phyloP scores from a whole-genome alignment of 352 stramenopile species.

The Globisporangium camurandrum region DNA sequence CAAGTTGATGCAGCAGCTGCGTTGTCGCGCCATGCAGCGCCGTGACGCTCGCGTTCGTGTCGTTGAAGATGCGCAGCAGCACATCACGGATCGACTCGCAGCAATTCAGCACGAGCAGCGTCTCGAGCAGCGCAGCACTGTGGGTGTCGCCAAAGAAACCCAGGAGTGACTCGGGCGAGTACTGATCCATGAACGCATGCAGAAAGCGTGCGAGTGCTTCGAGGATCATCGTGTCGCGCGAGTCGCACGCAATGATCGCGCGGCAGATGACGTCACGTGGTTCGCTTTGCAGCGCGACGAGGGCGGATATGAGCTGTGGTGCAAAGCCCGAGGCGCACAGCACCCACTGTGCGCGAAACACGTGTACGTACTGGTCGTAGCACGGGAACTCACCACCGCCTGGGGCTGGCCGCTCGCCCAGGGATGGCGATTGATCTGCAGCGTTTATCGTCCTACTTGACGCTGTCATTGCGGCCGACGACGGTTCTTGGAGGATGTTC shows the following conservation, averaged over 20 bases:
- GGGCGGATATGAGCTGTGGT: conserved; percentile 49
- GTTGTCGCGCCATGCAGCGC: conserved; percentile 18
- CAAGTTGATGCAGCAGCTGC: conserved; percentile 49
- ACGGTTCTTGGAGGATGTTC: conserved; percentile 40
- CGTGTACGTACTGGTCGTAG: conserved; percentile 51
- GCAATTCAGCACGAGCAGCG: conserved; percentile 47
- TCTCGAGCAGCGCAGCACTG: conserved; percentile 39
- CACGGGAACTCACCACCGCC: conserved; percentile 27
- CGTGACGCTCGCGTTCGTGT: conserved; percentile 15
- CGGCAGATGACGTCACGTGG: conserved; percentile 19
- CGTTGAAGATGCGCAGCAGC: conserved; percentile 47
- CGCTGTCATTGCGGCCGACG: too few relatives aligned
- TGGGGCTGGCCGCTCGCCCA: conserved; percentile 6
- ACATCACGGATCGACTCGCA: conserved; percentile 65
- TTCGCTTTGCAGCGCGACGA: conserved; percentile 33
- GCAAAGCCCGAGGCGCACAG: conserved; percentile 53
- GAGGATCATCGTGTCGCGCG: conserved; percentile 53
- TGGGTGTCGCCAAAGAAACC: conserved; percentile 34
- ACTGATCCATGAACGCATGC: conserved; percentile 63
- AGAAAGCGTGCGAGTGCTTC: conserved; percentile 54
- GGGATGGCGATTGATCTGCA: too few relatives aligned
- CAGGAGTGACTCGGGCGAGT: conserved; percentile 42
- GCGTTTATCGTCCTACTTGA: too few relatives aligned
- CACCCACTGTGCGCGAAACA: conserved; percentile 60
- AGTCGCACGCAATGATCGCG: conserved; percentile 34